Base-by-base conservation (phyloP, 2,329 filamentous ascomycete species). In the Colletotrichum somersetense region DNA sequence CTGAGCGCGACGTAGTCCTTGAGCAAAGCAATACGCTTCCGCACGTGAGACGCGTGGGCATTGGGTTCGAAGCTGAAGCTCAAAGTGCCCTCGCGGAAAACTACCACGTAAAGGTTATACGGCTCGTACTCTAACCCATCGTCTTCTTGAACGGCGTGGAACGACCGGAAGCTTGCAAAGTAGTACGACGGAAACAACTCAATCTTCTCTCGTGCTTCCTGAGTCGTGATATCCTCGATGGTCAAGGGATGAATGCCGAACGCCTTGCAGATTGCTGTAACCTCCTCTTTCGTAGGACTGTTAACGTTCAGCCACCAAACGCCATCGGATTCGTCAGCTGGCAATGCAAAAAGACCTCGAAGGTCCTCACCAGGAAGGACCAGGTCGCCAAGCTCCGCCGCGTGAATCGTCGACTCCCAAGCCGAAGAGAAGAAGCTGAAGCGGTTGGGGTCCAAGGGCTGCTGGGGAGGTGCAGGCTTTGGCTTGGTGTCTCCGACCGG, bases 291-390 rank as follows among this genome's bases (percentile, higher is more conserved):
- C 1, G 92, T 95, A 1, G 96, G 94, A 76, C 93, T 94, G 80
- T 96, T 92, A 80, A 98, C 92, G 78, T 99, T 97, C 62, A 99
- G 87, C 96, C 96, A 99, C 95, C 96, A 99, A n/a, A 97, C 95
- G 77, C 96, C 96, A 76, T 95, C 88, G 2, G 84, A 81, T 73
- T 91, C 89, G 40, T 88, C 87, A 64, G 87, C 90, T 8, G 90
- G 90, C 44, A 91, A 84, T 42, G 86, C 85, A 79, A 99, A 99
- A 14, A 99, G 89, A 68, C 95, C 94, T 42, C 94, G 92, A 77
- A 98, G 93, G 70, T 92, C 93, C 80, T 98, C 96, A 11, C 95
- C 96, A 2, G 95, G 95, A 69, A 97, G 90, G 5, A 98, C 89
- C 11, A 98, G 88, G 77, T 95, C 96, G 26, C 94, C 94, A 74